A percentile compares a stretch with the other conserved stretches of the same genome.
phyloP scores from a whole-genome alignment of 2,329 filamentous ascomycete genomes.

The Trichoderma koningiopsis region DNA sequence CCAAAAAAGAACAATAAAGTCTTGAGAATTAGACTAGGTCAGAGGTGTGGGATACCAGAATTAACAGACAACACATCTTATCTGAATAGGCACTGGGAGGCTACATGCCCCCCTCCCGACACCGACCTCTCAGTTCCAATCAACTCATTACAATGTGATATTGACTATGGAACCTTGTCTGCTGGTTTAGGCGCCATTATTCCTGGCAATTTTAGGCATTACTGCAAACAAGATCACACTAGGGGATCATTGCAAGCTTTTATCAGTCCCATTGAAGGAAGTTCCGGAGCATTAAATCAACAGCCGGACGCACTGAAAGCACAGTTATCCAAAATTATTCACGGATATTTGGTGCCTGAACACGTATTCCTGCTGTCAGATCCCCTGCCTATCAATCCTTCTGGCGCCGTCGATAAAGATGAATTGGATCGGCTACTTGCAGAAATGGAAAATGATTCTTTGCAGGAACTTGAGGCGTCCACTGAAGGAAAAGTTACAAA shows the following conservation, averaged over 20 bases:
- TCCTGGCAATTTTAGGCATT: slow-evolving; percentile 28
- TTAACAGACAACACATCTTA: slow-evolving; percentile 49
- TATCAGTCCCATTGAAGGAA: slow-evolving; percentile 30
- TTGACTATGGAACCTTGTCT: slow-evolving; percentile 37
- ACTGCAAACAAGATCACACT: slow-evolving; percentile 24
- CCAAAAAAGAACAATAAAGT: slow-evolving; percentile 61
- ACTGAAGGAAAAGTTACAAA: slow-evolving; percentile 45
- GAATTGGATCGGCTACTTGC: slow-evolving; percentile 40
- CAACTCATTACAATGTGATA: slow-evolving; percentile 36
- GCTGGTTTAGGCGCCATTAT: slow-evolving; percentile 31
- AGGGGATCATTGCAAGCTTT: slow-evolving; percentile 30
- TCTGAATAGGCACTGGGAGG: slow-evolving; percentile 52
- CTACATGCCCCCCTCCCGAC: slow-evolving; percentile 51
- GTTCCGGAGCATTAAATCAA: neutral
- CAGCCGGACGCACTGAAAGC: slow-evolving; percentile 28
- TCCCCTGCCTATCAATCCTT: slow-evolving; percentile 39
- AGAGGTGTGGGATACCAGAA: slow-evolving; percentile 49
- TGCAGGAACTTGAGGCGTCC: slow-evolving; percentile 32
- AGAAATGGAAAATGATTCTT: slow-evolving; percentile 30
- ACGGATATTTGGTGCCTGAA: slow-evolving; percentile 45
- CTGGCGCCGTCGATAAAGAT: slow-evolving; percentile 40
- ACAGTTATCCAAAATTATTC: slow-evolving; percentile 26
- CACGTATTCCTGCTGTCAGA: slow-evolving; percentile 39
- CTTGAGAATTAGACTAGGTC: slow-evolving; percentile 54
- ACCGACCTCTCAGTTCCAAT: slow-evolving; percentile 49